Evolutionary conservation across 495 filamentous ascomycete species (phyloP), one percentile per base, ranked within the genome.

Genomic region (Penicillium subrubescens): DNA sequence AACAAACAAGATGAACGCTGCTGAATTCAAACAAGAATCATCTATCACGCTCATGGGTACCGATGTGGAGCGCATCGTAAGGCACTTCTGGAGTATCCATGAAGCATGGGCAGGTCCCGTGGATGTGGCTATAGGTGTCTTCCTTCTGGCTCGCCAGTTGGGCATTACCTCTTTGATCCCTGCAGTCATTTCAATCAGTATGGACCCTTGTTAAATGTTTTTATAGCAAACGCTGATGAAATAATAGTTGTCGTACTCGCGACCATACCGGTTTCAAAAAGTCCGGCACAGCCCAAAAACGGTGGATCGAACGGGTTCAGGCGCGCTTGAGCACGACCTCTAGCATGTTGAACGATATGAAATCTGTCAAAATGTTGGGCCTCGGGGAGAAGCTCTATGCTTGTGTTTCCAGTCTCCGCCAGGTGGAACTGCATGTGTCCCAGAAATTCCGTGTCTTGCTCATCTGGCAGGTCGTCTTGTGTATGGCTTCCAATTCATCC

Each of bases 41-140:
- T 78, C 81, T 1, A 61, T 86, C 8, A 86, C 86, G 0, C 73
- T 88, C 6, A 86, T 87, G 77, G 84, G 81, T 73, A 85, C 84
- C 5, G 84, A 86, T 51, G 73, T 83, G 12, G 81, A 83, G 39
- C 71, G 78, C 27, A 77, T 83, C 23, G 68, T 66, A 5, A 63
- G 59, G 19, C 77, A 71, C 2, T 69, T 79, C 25, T 54, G 70
- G 21, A 52, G 43, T 33, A 57, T 84, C 8, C 82, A 86, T 59
- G 82, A 86, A 56, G 61, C 78, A 15, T 86, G 83, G 83, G 84
- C 83, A 0, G 75, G 81, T 37, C 37, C 78, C 0, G 43, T 89
- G 2, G 82, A 87, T 63, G 79, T 88, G 0, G 65, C 71, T 1
- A 66, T 89, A 37, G 87, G 83, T 6, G 77, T 85, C 7, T 76